Conservation (phyloP, 352 stramenopile species). For the Pythium sp. region DNA sequence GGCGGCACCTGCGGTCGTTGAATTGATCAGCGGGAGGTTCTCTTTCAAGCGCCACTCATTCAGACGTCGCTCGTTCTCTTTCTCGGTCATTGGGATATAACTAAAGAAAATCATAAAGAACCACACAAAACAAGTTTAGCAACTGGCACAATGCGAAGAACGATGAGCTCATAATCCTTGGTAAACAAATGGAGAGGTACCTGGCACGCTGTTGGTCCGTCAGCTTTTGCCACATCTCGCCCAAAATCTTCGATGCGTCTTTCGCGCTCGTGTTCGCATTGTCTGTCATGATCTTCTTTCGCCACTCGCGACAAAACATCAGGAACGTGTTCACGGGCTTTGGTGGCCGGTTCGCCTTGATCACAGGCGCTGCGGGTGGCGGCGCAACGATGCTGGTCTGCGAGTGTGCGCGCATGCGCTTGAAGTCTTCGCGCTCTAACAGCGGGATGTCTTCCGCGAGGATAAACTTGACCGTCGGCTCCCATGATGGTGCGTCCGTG, state of each 20-base stretch:
- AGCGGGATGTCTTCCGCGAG: slow-evolving; percentile 70
- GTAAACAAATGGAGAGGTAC: slow-evolving; percentile 13
- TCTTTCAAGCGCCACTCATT: slow-evolving; percentile 81
- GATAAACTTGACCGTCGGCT: slow-evolving; percentile 72
- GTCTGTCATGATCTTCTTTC: slow-evolving; percentile 80
- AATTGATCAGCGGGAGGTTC: slow-evolving; percentile 35
- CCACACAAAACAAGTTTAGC: slow-evolving; percentile 3
- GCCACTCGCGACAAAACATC: slow-evolving; percentile 80
- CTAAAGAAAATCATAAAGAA: slow-evolving; percentile 17
- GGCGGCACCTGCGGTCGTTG: background rate
- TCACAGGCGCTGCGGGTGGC: slow-evolving; percentile 20
- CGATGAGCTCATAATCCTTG: background rate
- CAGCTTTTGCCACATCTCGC: slow-evolving; percentile 85
- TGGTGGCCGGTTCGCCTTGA: slow-evolving; percentile 64
- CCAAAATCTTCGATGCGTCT: slow-evolving; percentile 78
- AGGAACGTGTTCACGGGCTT: slow-evolving; percentile 86
- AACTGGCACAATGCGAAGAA: background rate
- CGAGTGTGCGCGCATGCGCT: slow-evolving; percentile 68
- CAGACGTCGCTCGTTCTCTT: slow-evolving; percentile 71
- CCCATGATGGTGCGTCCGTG: slow-evolving; percentile 56
- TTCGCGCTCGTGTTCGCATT: slow-evolving; percentile 73
- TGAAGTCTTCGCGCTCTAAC: slow-evolving; percentile 76
- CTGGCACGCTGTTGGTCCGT: slow-evolving; percentile 72
- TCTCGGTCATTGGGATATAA: slow-evolving; percentile 74
- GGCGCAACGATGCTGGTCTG: slow-evolving; percentile 40